phyloP scores from a whole-genome alignment of 148 eudicot genomes.

The Amaranthus cruentus region DNA sequence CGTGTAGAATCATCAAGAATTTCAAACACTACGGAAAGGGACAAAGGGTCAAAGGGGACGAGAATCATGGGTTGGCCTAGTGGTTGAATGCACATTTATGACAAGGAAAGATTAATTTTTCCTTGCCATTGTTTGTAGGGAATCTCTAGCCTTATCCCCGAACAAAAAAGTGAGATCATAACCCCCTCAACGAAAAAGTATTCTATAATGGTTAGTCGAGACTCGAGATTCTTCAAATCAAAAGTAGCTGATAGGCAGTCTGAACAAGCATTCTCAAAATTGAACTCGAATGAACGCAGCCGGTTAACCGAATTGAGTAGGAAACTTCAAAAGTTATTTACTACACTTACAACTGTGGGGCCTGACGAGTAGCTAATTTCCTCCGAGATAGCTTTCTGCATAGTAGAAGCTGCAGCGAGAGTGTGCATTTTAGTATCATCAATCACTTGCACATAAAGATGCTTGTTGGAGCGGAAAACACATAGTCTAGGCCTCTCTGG shows the following conservation, averaged over 20 bases:
- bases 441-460: conserved; percentile 84
- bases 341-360: conserved; percentile 70
- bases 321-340: neutral
- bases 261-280: neutral
- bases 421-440: conserved; percentile 96
- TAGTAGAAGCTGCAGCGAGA: conserved; percentile 90
- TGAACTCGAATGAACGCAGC: neutral
- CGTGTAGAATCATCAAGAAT: neutral
- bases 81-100: no score
- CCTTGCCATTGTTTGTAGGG: no score
- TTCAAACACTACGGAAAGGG: neutral
- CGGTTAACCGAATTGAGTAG: conserved; percentile 3
- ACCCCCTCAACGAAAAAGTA: neutral
- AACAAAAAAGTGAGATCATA: neutral
- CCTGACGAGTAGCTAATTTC: conserved; percentile 62
- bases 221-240: neutral
- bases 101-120: no score
- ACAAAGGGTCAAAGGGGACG: no score
- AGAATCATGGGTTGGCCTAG: no score
- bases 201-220: neutral
- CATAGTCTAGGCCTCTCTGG: conserved; percentile 86
- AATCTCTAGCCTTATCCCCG: no score
- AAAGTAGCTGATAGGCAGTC: neutral
- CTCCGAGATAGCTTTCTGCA: conserved; percentile 82
- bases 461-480: conserved; percentile 95